Conservation (phyloP, 2,329 filamentous ascomycete genomes). For the Colletotrichum sp. region DNA sequence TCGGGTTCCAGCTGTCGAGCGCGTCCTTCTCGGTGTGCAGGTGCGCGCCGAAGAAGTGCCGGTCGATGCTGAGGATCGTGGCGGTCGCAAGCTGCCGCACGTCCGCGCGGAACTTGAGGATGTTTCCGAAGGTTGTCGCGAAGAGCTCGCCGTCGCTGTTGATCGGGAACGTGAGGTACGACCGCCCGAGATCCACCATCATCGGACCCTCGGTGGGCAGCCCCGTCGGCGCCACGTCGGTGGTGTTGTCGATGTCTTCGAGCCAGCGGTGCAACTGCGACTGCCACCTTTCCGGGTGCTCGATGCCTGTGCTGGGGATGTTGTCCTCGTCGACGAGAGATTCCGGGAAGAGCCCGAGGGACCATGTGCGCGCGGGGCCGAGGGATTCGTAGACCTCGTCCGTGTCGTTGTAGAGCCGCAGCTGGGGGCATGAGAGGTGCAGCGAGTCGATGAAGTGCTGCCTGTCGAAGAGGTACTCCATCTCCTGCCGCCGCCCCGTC, state of each 20-base stretch:
- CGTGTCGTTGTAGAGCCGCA: conserved; percentile 29
- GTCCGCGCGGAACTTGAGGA: conserved; percentile 33
- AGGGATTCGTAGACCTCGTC: conserved; percentile 24
- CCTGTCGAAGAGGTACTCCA: conserved; percentile 33
- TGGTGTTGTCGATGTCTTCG: conserved; percentile 7
- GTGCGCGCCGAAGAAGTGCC: conserved; percentile 33
- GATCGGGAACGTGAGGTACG: conserved; percentile 40
- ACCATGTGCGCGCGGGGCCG: conserved; percentile 18
- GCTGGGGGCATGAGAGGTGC: conserved; percentile 27
- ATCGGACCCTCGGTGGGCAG: conserved; percentile 22
- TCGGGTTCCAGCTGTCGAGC: conserved; percentile 30
- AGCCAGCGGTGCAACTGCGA: conserved; percentile 31
- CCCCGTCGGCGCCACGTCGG: conserved; percentile 15
- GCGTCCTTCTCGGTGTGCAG: conserved; percentile 32
- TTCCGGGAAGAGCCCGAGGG: conserved; percentile 29
- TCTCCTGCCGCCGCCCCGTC: conserved; percentile 24
- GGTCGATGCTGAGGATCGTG: conserved; percentile 23
- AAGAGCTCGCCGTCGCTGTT: conserved; percentile 36
- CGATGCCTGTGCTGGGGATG: conserved; percentile 26
- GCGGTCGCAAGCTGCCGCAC: conserved; percentile 30
- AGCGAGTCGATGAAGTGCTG: conserved; percentile 28
- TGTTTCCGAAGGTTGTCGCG: conserved; percentile 33
- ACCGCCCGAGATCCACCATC: conserved; percentile 33
- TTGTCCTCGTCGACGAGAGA: conserved; percentile 32
- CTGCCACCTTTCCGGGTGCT: conserved; percentile 28